Percentiles rank a stretch among this genome's conserved stretches.
phyloP scores from a whole-genome alignment of 225 moss, liverwort and hornwort genomes.

The Physcomitrium patens region DNA sequence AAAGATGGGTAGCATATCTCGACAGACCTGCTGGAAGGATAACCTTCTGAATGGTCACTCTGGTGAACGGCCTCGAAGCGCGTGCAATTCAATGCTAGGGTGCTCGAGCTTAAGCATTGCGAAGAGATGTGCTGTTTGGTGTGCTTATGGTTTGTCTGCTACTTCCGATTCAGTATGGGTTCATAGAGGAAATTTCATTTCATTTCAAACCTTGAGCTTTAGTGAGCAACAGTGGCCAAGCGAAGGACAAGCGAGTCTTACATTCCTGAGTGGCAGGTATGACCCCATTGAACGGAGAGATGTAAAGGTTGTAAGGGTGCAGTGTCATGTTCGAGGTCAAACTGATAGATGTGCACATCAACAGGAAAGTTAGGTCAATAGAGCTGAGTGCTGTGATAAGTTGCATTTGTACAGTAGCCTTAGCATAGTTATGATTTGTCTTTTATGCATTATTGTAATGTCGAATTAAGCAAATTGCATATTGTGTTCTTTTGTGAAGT shows the following conservation, averaged over 20 bases:
- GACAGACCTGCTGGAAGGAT: slow-evolving; percentile 32
- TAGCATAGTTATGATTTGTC: slow-evolving; percentile 41
- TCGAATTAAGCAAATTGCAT: slow-evolving; percentile 44
- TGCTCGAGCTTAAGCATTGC: slow-evolving; percentile 22
- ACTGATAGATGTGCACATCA: slow-evolving; percentile 24
- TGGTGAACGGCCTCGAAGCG: slow-evolving; percentile 24
- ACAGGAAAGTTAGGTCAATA: slow-evolving; percentile 22
- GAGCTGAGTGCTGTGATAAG: slow-evolving; percentile 32
- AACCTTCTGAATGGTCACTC: slow-evolving; percentile 35
- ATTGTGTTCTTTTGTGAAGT: neutral
- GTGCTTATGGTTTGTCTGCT: slow-evolving; percentile 20
- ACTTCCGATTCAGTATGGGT: slow-evolving; percentile 30
- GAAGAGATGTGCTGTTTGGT: slow-evolving; percentile 13
- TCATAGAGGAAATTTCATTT: slow-evolving; percentile 33
- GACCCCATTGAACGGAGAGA: slow-evolving; percentile 7
- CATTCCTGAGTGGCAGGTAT: slow-evolving; percentile 3
- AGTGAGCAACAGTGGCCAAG: slow-evolving; percentile 21
- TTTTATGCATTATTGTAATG: slow-evolving; percentile 46
- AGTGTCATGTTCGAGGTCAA: neutral
- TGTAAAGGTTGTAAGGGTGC: slow-evolving; percentile 7
- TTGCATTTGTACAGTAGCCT: slow-evolving; percentile 53
- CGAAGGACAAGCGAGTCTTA: slow-evolving; percentile 17
- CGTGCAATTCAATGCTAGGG: neutral
- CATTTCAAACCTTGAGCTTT: slow-evolving; percentile 25
- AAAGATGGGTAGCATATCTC: slow-evolving; percentile 20